phyloP scores from a whole-genome alignment of 2,329 filamentous ascomycete species.

The Didymosphaeria variabile region DNA sequence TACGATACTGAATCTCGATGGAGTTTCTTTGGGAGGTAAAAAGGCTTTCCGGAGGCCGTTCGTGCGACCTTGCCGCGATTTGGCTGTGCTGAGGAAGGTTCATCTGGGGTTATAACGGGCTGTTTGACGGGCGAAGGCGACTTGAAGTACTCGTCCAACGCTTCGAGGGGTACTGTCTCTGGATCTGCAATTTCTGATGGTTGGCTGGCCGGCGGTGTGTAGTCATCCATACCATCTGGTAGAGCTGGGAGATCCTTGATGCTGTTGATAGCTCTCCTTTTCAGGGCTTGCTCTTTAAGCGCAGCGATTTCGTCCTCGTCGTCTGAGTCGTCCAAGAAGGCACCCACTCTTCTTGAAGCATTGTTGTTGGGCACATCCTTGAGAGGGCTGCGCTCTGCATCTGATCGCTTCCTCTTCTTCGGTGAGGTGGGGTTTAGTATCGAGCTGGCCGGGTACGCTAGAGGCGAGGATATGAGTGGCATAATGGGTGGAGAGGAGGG shows the following conservation, averaged over 20 bases:
- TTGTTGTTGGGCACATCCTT: constrained; percentile 47
- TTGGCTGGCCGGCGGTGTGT: constrained; percentile 48
- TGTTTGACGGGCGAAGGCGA: constrained; percentile 38
- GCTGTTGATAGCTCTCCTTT: constrained; percentile 43
- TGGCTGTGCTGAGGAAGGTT: constrained; percentile 27
- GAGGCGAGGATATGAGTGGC: constrained; percentile 68
- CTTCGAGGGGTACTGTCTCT: constrained; percentile 40
- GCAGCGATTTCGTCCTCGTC: constrained; percentile 53
- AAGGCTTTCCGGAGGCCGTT: constrained; percentile 66
- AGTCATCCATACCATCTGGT: constrained; percentile 35
- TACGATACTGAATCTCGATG: constrained; percentile 62
- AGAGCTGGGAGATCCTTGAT: constrained; percentile 37
- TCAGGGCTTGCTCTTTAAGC: constrained; percentile 49
- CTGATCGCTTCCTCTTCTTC: constrained; percentile 49
- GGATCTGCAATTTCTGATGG: constrained; percentile 35
- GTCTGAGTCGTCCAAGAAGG: constrained; percentile 52
- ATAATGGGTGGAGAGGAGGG: constrained; percentile 63
- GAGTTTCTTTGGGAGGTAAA: constrained; percentile 66
- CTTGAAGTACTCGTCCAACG: constrained; percentile 41
- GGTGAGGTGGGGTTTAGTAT: constrained; percentile 47
- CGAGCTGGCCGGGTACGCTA: constrained; percentile 64
- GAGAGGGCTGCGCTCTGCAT: constrained; percentile 40
- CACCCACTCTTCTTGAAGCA: constrained; percentile 44
- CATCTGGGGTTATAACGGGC: constrained; percentile 18
- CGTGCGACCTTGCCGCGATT: constrained; percentile 35